phyloP scores from a whole-genome alignment of 805 yeast genomes.

The Cyberlindnera samutprakarnensis region DNA sequence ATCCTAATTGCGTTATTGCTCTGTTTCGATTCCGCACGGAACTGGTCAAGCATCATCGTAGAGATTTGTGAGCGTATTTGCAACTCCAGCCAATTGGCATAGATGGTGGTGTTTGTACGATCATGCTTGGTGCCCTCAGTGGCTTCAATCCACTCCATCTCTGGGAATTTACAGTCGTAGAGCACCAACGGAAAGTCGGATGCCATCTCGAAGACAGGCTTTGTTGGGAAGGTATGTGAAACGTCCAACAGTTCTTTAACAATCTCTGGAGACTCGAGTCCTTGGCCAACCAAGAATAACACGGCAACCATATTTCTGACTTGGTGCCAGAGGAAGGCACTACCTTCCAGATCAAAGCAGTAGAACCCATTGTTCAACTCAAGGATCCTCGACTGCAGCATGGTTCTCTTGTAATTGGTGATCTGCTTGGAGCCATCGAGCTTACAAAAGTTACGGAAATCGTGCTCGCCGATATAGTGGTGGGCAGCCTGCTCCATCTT shows the following conservation, averaged over 20 bases:
- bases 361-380: slow-evolving; percentile 36
- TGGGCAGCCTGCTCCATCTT: slow-evolving; percentile 64
- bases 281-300: slow-evolving; percentile 74
- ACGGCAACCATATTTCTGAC: slow-evolving; percentile 93
- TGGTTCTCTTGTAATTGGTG: slow-evolving; percentile 62
- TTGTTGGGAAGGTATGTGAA: slow-evolving; percentile 45
- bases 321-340: slow-evolving; percentile 96
- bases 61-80: slow-evolving; percentile 50
- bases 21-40: slow-evolving; percentile 6
- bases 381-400: slow-evolving; percentile 45
- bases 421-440: slow-evolving; percentile 93
- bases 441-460: slow-evolving; percentile 91
- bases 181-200: slow-evolving; percentile 80
- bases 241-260: slow-evolving; percentile 54
- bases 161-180: slow-evolving; percentile 71
- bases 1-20: slow-evolving; percentile 23
- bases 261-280: slow-evolving; percentile 52
- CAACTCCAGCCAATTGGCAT: slow-evolving; percentile 47
- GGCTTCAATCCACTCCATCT: slow-evolving; percentile 53
- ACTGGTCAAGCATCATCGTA: slow-evolving; percentile 17
- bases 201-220: slow-evolving; percentile 85
- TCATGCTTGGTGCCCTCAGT: slow-evolving; percentile 29
- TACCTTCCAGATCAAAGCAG: slow-evolving; percentile 73
- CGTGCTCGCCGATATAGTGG: slow-evolving; percentile 66
- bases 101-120: slow-evolving; percentile 35